These are phyloP conservation scores for Stephanodiscus minutulus DNA, from an alignment of 108 stramenopile genomes.

Conservation along the genomic window DNA sequence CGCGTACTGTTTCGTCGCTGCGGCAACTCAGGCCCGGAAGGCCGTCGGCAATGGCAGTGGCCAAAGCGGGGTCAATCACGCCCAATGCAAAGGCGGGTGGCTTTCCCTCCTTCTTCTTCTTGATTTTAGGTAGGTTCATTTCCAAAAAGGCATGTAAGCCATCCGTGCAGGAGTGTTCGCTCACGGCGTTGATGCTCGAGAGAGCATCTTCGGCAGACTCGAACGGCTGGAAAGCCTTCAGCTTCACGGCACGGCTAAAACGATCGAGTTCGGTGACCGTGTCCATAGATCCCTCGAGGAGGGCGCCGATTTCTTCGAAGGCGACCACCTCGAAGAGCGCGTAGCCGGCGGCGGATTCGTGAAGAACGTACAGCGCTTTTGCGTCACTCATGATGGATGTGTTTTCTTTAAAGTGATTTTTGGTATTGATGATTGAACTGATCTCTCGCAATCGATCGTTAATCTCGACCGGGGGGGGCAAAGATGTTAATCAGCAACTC, in stretches of 20 bases:
- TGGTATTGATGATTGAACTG: neutral
- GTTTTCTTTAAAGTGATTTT: neutral
- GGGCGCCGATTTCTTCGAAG: constrained; percentile 93
- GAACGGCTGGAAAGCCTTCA: constrained; percentile 98
- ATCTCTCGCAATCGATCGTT: neutral
- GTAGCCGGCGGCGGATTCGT: constrained; percentile 97
- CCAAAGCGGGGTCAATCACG: constrained; percentile 82
- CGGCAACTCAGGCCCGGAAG: constrained; percentile 86
- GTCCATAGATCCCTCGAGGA: constrained; percentile 72
- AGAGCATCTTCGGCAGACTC: constrained; percentile 93
- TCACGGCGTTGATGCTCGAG: constrained; percentile 91
- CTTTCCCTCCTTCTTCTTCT: constrained; percentile 71
- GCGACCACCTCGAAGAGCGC: constrained; percentile 97
- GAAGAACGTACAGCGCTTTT: constrained; percentile 79
- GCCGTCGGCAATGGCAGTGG: constrained; percentile 92
- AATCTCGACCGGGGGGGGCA: neutral
- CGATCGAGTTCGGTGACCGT: constrained; percentile 85
- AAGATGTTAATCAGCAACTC: neutral
- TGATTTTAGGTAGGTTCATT: constrained; percentile 91
- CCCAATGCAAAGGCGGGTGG: constrained; percentile 78
- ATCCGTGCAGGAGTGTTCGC: constrained; percentile 80
- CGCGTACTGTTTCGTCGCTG: constrained; percentile 89
- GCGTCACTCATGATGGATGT: constrained; percentile 60
- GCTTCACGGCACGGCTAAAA: constrained; percentile 94
- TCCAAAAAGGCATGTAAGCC: constrained; percentile 91